These are phyloP conservation scores for Arthroderma sp. DNA, from an alignment of 2,329 filamentous ascomycete genomes.

Conservation along the genomic window DNA sequence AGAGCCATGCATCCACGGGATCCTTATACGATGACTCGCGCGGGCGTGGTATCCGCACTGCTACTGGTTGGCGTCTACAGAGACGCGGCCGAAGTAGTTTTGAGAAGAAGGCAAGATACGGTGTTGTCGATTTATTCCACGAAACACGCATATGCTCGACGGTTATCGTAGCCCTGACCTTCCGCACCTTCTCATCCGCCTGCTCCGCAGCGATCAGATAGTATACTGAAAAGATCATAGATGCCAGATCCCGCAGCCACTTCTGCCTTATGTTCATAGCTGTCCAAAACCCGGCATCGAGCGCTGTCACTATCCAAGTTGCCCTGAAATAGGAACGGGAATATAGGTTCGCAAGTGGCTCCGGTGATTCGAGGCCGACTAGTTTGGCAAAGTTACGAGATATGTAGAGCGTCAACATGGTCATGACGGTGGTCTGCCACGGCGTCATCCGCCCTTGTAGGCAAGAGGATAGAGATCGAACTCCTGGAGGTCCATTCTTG, in stretches of 20 bases:
- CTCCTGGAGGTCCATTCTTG: conserved; percentile 71
- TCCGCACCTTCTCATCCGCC: conserved; percentile 91
- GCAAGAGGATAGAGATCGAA: conserved; percentile 58
- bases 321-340: conserved; percentile 85
- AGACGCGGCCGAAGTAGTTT: conserved; percentile 63
- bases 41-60: conserved; percentile 73
- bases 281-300: conserved; percentile 97
- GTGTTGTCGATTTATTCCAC: conserved; percentile 90
- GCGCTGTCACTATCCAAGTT: conserved; percentile 87
- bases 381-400: conserved; percentile 89
- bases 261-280: conserved; percentile 81
- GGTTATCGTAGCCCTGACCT: conserved; percentile 73
- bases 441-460: conserved; percentile 62
- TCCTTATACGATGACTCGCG: conserved; percentile 69
- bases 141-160: conserved; percentile 83
- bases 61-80: conserved; percentile 67
- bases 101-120: conserved; percentile 65
- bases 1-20: conserved; percentile 76
- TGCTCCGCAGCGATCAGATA: conserved; percentile 88
- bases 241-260: conserved; percentile 70
- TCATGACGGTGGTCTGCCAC: conserved; percentile 81
- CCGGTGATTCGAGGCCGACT: conserved; percentile 78
- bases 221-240: conserved; percentile 74
- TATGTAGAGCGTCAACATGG: conserved; percentile 82
- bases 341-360: conserved; percentile 90